A percentile compares a stretch with the other conserved stretches of the same genome.
These are phyloP conservation scores for Saturnispora zaruensis DNA, from an alignment of 805 yeast species.

Conservation along the genomic window DNA sequence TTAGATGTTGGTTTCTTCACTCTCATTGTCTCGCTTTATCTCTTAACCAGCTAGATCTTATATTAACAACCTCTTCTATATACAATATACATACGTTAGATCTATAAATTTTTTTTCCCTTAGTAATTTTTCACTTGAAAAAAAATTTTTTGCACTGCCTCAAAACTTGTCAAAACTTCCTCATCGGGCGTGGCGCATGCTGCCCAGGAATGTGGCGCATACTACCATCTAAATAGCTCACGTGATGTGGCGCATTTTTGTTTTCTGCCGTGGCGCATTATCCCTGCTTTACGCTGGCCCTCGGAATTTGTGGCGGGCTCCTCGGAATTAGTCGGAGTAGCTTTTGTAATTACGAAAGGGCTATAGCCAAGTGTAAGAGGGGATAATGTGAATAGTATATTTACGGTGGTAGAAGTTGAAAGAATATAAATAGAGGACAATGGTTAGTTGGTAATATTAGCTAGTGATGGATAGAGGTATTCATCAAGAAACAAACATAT, in stretches of 20 bases:
- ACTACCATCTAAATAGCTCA: no score
- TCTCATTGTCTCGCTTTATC: constrained; percentile 22
- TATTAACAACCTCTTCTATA: neutral
- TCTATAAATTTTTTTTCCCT: neutral
- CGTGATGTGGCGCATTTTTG: neutral
- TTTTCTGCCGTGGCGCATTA: neutral
- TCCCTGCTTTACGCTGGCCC: no score
- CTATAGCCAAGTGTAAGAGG: no score
- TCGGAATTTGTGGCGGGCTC: no score
- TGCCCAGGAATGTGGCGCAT: neutral
- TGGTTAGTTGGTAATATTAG: no score
- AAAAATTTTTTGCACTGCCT: neutral
- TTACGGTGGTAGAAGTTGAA: no score
- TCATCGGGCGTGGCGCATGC: neutral
- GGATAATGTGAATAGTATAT: no score
- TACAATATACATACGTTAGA: no score
- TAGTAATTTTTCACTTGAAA: neutral
- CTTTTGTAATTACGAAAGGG: neutral
- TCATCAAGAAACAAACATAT: no score
- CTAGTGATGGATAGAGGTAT: no score
- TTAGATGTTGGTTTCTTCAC: constrained; percentile 62
- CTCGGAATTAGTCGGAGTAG: neutral
- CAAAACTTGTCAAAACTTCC: neutral
- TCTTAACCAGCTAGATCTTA: neutral
- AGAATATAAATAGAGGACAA: no score